These are phyloP conservation scores for Lipomyces oligophaga DNA, from an alignment of 805 yeast species.

Conservation along the genomic window DNA sequence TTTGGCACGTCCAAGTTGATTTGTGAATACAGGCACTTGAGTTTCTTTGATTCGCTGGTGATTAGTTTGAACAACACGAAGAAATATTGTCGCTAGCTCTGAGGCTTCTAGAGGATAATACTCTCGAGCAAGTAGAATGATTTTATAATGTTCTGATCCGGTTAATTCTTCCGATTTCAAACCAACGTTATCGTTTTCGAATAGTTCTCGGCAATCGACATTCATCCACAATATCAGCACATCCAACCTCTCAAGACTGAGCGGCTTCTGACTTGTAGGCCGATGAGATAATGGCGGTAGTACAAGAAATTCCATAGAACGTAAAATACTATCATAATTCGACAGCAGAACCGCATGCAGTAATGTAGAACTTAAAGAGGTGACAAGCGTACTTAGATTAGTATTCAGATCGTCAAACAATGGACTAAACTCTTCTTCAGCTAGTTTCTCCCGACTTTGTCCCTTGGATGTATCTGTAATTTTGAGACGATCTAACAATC, in stretches of 20 bases:
- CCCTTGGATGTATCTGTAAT: not conserved
- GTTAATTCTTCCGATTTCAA: constrained; percentile 64
- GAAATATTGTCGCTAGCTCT: constrained; percentile 55
- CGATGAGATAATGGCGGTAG: constrained; percentile 60
- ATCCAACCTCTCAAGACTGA: constrained; percentile 60
- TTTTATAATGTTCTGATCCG: constrained; percentile 28
- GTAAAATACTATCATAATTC: constrained; percentile 73
- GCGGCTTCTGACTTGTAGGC: constrained; percentile 41
- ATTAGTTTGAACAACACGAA: constrained; percentile 54
- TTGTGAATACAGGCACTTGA: constrained; percentile 43
- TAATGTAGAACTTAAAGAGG: constrained; percentile 52
- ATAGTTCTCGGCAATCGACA: constrained; percentile 65
- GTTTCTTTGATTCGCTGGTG: constrained; percentile 43
- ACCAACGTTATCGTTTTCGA: constrained; percentile 77
- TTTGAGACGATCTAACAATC: not conserved
- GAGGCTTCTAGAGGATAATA: constrained; percentile 53
- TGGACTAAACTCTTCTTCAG: constrained; percentile 40
- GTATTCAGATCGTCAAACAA: constrained; percentile 69
- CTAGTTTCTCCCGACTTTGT: not conserved
- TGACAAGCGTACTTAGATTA: constrained; percentile 62
- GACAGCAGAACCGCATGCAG: constrained; percentile 64
- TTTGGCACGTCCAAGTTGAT: constrained; percentile 55
- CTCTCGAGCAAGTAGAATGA: constrained; percentile 8
- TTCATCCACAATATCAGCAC: constrained; percentile 70
- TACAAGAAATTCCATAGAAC: constrained; percentile 63